Conservation (phyloP, 306 rosid species). For the Gleditsia sinensis region DNA sequence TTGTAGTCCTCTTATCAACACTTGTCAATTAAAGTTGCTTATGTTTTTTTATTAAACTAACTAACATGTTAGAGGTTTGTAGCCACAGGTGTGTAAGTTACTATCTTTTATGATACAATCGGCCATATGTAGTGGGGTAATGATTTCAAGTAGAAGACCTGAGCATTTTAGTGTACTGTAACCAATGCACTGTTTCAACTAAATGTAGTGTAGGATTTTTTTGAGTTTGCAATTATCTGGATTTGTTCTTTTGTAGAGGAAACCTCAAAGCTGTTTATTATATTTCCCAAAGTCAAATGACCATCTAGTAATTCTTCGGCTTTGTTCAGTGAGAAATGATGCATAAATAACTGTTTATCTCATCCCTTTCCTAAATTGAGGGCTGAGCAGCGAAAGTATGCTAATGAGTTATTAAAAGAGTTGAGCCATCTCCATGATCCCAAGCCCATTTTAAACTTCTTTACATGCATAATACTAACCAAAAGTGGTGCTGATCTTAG, state of each 20-base stretch:
- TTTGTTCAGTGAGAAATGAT: conserved; percentile 12
- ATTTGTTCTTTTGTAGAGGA: no score
- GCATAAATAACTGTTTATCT: conserved; percentile 14
- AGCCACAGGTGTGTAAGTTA: not conserved
- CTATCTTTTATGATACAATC: not conserved
- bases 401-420: conserved; percentile 1
- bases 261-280: not conserved
- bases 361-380: conserved; percentile 2
- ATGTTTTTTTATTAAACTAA: not conserved
- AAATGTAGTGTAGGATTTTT: no score
- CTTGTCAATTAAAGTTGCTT: not conserved
- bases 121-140: no score
- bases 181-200: no score
- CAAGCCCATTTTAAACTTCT: no score
- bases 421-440: not conserved
- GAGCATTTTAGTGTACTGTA: no score
- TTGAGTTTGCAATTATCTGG: no score
- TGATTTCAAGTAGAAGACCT: not conserved
- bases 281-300: conserved; percentile 15
- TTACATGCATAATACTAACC: not conserved
- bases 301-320: conserved; percentile 23
- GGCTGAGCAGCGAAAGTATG: not conserved
- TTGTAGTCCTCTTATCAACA: not conserved
- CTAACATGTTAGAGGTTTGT: not conserved
- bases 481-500: not conserved